These are phyloP conservation scores for Neurospora sp. DNA, from an alignment of 495 filamentous ascomycete species.

Conservation along the genomic window DNA sequence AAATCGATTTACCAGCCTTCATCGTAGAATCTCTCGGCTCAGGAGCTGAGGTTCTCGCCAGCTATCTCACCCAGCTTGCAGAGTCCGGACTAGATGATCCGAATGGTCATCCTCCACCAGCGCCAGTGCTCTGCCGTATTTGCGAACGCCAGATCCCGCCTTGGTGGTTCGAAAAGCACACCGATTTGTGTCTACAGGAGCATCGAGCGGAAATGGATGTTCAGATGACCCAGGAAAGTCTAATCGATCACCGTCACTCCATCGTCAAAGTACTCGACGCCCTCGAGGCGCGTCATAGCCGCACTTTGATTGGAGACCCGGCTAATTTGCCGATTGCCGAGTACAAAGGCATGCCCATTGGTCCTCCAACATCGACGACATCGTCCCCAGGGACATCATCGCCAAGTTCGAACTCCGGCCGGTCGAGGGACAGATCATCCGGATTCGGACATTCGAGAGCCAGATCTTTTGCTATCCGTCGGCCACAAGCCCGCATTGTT, in stretches of 20 bases:
- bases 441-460: slow-evolving; percentile 64
- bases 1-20: slow-evolving; percentile 84
- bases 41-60: slow-evolving; percentile 87
- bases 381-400: slow-evolving; percentile 50
- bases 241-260: slow-evolving; percentile 89
- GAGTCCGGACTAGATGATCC: slow-evolving; percentile 79
- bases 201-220: slow-evolving; percentile 96
- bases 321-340: slow-evolving; percentile 53
- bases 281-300: slow-evolving; percentile 69
- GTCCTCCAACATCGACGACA: slow-evolving; percentile 55
- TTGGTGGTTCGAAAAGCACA: slow-evolving; percentile 99
- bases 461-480: slow-evolving; percentile 73
- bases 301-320: slow-evolving; percentile 51
- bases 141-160: slow-evolving; percentile 96
- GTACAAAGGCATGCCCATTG: slow-evolving; percentile 86
- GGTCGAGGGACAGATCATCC: slow-evolving; percentile 72
- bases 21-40: slow-evolving; percentile 90
- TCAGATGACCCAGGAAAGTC: slow-evolving; percentile 82
- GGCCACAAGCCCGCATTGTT: slow-evolving; percentile 83
- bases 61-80: slow-evolving; percentile 81
- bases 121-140: slow-evolving; percentile 87
- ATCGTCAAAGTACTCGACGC: slow-evolving; percentile 94
- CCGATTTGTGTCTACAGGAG: slow-evolving; percentile 89
- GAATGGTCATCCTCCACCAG: slow-evolving; percentile 71
- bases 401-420: slow-evolving; percentile 49